phyloP scores from a whole-genome alignment of 1,284 basidiomycete genomes.

The Cutaneotrichosporon mucoides region DNA sequence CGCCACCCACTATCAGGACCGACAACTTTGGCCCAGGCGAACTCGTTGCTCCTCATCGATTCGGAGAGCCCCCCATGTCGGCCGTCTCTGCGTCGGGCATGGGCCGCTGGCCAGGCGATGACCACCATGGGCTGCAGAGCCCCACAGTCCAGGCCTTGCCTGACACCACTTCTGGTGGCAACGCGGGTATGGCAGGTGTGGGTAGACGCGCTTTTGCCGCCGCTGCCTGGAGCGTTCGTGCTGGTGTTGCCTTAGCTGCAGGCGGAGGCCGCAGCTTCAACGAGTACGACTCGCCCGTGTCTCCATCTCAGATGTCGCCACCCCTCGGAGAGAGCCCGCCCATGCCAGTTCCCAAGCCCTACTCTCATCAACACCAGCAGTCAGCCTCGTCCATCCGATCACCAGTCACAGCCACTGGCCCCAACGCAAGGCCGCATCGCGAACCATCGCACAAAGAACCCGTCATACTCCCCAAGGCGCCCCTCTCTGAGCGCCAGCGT shows the following conservation, averaged over 20 bases:
- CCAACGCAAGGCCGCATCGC: not conserved
- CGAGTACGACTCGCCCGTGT: not conserved
- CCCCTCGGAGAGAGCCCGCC: too few relatives aligned
- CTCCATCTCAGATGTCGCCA: too few relatives aligned
- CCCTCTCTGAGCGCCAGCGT: slow-evolving; percentile 17
- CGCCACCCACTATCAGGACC: too few relatives aligned
- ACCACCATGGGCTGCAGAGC: slow-evolving; percentile 1
- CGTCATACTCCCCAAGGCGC: slow-evolving; percentile 24
- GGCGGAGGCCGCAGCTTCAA: slow-evolving; percentile 3
- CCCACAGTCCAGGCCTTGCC: slow-evolving; percentile 35
- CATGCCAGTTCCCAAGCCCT: not conserved
- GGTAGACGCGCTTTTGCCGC: slow-evolving; percentile 78
- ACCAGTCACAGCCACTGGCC: not conserved
- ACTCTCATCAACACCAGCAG: not conserved
- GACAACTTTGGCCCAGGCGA: too few relatives aligned
- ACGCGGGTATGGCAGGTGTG: slow-evolving; percentile 84
- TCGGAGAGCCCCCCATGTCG: slow-evolving; percentile 5
- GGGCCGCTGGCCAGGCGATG: slow-evolving; percentile 2
- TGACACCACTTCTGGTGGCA: slow-evolving; percentile 70
- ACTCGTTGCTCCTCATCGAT: too few relatives aligned
- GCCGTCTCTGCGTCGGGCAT: not conserved
- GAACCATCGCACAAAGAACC: slow-evolving; percentile 11
- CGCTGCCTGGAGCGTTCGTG: slow-evolving; percentile 55
- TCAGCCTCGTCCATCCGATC: not conserved
- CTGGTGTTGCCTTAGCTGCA: slow-evolving; percentile 33